Percentiles rank a stretch among this genome's conserved stretches.
Evolutionary conservation across 177 flowering plant genomes (phyloP).

Genomic region (Telopea speciosissima): DNA sequence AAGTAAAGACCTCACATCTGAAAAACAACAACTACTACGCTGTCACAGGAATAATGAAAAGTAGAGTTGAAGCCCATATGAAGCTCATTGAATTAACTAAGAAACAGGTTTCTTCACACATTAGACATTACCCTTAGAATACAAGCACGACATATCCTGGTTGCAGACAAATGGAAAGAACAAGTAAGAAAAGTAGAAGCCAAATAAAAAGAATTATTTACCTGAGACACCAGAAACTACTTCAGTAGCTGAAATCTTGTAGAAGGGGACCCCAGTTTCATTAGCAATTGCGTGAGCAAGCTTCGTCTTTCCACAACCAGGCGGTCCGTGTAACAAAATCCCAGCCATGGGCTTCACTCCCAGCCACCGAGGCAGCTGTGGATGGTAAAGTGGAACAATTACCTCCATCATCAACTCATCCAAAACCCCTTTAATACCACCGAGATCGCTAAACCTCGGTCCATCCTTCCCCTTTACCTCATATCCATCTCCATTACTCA

Average conservation of each 20-base stretch:
- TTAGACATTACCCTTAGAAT: not conserved
- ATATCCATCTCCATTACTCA: slow-evolving; percentile 11
- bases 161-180: not conserved
- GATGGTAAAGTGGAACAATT: slow-evolving; percentile 64
- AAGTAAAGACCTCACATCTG: no score
- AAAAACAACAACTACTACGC: no score
- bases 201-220: slow-evolving; percentile 1
- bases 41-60: no score
- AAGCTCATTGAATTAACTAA: no score
- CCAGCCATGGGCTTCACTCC: slow-evolving; percentile 73
- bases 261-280: slow-evolving; percentile 77
- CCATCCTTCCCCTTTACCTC: slow-evolving; percentile 35
- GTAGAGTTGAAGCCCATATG: no score
- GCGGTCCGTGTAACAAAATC: slow-evolving; percentile 80
- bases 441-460: slow-evolving; percentile 57
- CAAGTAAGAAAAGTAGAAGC: not conserved
- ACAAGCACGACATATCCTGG: not conserved
- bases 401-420: slow-evolving; percentile 75
- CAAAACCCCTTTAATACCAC: slow-evolving; percentile 54
- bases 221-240: slow-evolving; percentile 93
- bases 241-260: slow-evolving; percentile 78
- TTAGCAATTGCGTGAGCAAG: slow-evolving; percentile 91
- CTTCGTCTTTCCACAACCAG: slow-evolving; percentile 93
- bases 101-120: no score
- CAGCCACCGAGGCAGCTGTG: slow-evolving; percentile 45